Percentiles rank a stretch among this genome's conserved stretches.
Evolutionary conservation across 768 basidiomycete species (phyloP).

Genomic region (Lactarius quietus): DNA sequence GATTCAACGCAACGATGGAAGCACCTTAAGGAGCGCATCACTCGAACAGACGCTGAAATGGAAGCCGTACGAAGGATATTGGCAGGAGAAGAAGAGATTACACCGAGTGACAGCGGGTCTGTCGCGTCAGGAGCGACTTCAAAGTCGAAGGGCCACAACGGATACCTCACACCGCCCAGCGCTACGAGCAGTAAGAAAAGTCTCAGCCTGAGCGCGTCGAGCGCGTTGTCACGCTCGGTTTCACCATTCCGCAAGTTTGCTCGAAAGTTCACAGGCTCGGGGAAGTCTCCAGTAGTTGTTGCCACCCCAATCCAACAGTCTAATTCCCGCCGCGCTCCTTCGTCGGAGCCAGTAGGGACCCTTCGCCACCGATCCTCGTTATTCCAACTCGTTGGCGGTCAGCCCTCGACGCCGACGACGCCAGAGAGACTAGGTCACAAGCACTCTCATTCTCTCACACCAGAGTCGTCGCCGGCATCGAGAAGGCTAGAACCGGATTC

Average conservation of each 20-base stretch:
- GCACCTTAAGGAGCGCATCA: conserved; percentile 72
- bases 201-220: conserved; percentile 40
- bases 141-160: conserved; percentile 47
- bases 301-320: conserved; percentile 46
- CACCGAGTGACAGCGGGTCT: conserved; percentile 68
- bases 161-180: conserved; percentile 61
- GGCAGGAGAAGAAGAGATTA: conserved; percentile 46
- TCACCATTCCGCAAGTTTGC: conserved; percentile 81
- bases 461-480: conserved; percentile 58
- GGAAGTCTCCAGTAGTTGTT: conserved; percentile 31
- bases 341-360: conserved; percentile 51
- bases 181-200: conserved; percentile 40
- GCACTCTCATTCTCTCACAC: conserved; percentile 66
- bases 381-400: conserved; percentile 46
- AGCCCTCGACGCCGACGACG: conserved; percentile 46
- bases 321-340: conserved; percentile 44
- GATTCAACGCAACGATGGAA: conserved; percentile 88
- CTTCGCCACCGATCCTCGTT: conserved; percentile 65
- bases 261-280: conserved; percentile 55
- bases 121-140: conserved; percentile 52
- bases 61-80: conserved; percentile 55
- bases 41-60: conserved; percentile 81
- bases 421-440: conserved; percentile 62
- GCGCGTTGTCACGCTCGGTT: conserved; percentile 67
- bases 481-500: conserved; percentile 36